phyloP scores from a whole-genome alignment of 306 rosid species.

The Vigna nakashimae region DNA sequence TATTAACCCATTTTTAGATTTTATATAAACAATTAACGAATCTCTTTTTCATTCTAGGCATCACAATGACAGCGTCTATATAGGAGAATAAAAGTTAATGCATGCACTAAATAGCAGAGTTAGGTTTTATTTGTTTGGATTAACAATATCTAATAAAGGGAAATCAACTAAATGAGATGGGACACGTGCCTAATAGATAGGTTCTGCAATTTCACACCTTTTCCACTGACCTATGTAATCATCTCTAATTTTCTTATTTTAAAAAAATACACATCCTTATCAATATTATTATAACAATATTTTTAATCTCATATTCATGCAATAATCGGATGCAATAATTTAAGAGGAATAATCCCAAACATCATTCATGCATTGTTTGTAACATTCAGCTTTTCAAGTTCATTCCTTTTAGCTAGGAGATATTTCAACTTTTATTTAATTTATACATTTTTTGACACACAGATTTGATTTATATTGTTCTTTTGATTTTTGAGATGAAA shows the following conservation, averaged over 20 bases:
- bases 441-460: too few species aligned
- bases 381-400: not conserved
- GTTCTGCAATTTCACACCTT: not conserved
- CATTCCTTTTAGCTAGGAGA: not conserved
- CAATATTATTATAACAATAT: too few species aligned
- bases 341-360: not conserved
- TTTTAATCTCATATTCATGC: too few species aligned
- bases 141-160: not conserved
- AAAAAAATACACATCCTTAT: too few species aligned
- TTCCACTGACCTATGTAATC: not conserved
- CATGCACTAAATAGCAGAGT: not conserved
- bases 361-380: not conserved
- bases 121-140: slow-evolving; percentile 31
- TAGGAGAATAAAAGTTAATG: slow-evolving; percentile 13
- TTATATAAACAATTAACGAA: not conserved
- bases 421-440: not conserved
- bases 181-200: slow-evolving; percentile 6
- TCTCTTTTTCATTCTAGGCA: not conserved
- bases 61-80: not conserved
- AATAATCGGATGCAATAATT: too few species aligned
- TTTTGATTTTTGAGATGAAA: not conserved
- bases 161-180: not conserved
- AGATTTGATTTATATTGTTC: not conserved
- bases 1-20: not conserved
- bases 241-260: not conserved